Percentiles rank a stretch among this genome's conserved stretches.
Conservation (phyloP, 768 basidiomycete genomes). For the Chalciporus piperatus region DNA sequence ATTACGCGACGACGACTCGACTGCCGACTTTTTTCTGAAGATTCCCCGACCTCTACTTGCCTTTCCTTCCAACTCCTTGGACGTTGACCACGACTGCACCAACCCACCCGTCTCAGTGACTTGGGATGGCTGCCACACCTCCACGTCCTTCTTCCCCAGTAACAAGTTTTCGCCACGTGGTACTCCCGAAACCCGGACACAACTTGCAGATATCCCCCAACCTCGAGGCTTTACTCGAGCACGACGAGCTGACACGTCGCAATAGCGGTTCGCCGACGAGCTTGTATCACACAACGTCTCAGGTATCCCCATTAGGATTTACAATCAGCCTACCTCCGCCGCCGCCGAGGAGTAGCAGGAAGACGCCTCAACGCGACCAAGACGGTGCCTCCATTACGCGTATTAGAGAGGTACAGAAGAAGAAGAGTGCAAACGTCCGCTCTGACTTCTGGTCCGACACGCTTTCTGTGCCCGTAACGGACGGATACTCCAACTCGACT, state of each 20-base stretch:
- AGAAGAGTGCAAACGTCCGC: conserved; percentile 7
- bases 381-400: conserved; percentile 13
- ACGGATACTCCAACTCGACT: conserved; percentile 3
- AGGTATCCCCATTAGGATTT: conserved; percentile 12
- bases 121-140: conserved; percentile 21
- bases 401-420: conserved; percentile 15
- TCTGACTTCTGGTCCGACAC: conserved; percentile 27
- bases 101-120: too few species aligned
- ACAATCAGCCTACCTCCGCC: conserved; percentile 32
- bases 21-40: too few species aligned
- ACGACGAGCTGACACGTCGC: conserved; percentile 49
- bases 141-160: conserved; percentile 21
- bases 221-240: conserved; percentile 56
- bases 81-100: neutral
- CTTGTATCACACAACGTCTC: conserved; percentile 4
- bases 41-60: too few species aligned
- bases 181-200: conserved; percentile 2
- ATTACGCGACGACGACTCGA: conserved; percentile 14
- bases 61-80: neutral
- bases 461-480: conserved; percentile 1
- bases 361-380: conserved; percentile 13
- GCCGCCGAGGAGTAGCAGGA: conserved; percentile 30
- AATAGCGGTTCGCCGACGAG: conserved; percentile 24
- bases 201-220: conserved; percentile 55
- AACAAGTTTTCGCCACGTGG: neutral